Base-by-base conservation (phyloP, 371 early-diverging fungal genomes). In the Mucor ambiguus region DNA sequence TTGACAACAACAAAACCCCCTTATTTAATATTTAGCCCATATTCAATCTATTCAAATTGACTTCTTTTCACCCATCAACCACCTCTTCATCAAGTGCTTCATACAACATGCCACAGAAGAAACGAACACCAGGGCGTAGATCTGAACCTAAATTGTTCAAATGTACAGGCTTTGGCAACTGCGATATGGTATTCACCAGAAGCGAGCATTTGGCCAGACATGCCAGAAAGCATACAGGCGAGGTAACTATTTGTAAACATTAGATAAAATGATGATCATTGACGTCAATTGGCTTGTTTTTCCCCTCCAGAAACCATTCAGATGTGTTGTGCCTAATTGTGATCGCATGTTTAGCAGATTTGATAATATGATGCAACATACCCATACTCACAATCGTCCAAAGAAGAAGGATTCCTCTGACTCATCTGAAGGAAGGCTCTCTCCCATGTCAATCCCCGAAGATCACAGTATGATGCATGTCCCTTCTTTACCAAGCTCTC, bases 221-320 rank as follows among this genome's bases (percentile, higher is more conserved):
- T 62, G 79, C 78, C 30, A 75, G 84, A 68, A 87, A 87, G 44
- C 87, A 87, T 60, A 87, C 87, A 32, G 87, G 87, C 55, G 87
- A 87, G 73, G 82, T 81, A 74, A 61, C 46, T 14, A 28, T 28
- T 24, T 28, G 12, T 52, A 26, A 41, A 41, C 18, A 41, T 41
- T 20, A 9, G 20, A 11, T 11, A 9, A 24, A 49, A 20, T 49
- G 20, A 24, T 20, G 11, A 49, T 49, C 49, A 56, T 35, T 12
- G 26, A 22, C 3, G 43, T 9, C 30, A 46, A 28, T 30, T 46
- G 26, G n/a, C 20, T 33, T 30, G 14, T 16, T 20, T 28, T 48
- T 37, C 14, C 49, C 28, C 4, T 59, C 14, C 52, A 73, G 70
- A 84, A 84, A 68, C 84, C 84, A 4, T 84, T 78, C 66, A 63